Evolutionary conservation across 2,329 filamentous ascomycete species (phyloP), one percentile per base, ranked within the genome.

Genomic region (Aspergillus japonicus): DNA sequence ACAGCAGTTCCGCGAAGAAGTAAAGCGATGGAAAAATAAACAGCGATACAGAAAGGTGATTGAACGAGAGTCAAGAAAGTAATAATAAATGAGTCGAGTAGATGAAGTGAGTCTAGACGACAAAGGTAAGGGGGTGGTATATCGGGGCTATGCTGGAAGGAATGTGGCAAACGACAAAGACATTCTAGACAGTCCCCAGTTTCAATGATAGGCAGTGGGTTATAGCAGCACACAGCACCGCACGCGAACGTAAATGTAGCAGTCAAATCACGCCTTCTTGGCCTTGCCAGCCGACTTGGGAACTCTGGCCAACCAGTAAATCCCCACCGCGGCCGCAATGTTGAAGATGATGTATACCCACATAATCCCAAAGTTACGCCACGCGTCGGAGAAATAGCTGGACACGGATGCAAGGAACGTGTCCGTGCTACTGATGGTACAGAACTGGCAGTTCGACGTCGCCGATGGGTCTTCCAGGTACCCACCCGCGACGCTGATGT

Each of bases 361-460:
- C 66, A 90, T 76, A 42, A 91, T 79, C 1, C 88, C 89, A 58
- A 85, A 90, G 68, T 91, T 89, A 54, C 87, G 79, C 87, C 88
- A 90, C n/a, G 69, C 73, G 31, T 83, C 73, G 0, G 67, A 62
- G 66, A 76, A 84, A 56, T 70, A 73, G 52, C 81, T 80, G 5
- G 66, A 71, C 2, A 77, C 70, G 1, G 62, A 48, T 0, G 70
- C 69, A 35, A 86, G 71, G 70, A 79, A 85, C 23, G 78, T 75
- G 64, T 85, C 79, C 0, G 83, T 80, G 8, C 66, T 64, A 19
- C 61, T 68, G 2, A 82, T 64, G 2, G 74, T 63, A 68, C 83
- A 86, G 73, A 82, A 85, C 0, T 72, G 66, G 68, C 83, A 86
- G 11, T 78, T 64, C 4, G 67, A 62, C 0, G 77, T 83, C 1